Evolutionary conservation across 352 stramenopile genomes (phyloP), one percentile per base, ranked within the genome.

Genomic region (Thalassiosira tumida): DNA sequence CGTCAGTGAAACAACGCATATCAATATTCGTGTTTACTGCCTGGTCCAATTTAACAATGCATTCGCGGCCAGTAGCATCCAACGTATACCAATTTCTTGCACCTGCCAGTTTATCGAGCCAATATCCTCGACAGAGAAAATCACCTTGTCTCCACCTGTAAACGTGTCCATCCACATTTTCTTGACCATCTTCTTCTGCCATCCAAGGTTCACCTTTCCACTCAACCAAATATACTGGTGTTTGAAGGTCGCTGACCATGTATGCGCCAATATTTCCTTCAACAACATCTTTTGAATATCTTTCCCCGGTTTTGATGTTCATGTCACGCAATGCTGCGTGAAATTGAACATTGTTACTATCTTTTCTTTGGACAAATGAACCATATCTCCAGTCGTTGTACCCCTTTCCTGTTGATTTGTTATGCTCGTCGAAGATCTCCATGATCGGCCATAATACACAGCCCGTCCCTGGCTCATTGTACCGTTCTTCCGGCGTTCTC

Each of bases 31-130:
- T 29, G 38, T 73, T 24, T 40, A 73, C 26, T 40, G 38, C n/a
- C 6, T 29, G 51, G 24, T 79, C 72, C 72, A 79, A 64, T 35
- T 24, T 31, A 13, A 79, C 72, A 15, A 79, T 79, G 38, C 72
- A 79, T 21, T 54, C 15, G 2, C 31, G 14, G 37, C 10, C 35
- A 21, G 33, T 79, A 21, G 47, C 10, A 10, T 10, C 21, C n/a
- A 59, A 5, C 26, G 72, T 79, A 7, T 35, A 35, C 72, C 40
- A 79, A 24, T 40, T 64, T 35, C 72, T 50, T 4, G 72, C 72
- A 54, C 72, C 72, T 2, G 2, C 7, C 47, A 79, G 40, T 26
- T 79, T 79, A 6, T 79, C 47, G 5, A 79, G 35, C 72, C 72
- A 79, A 29, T 29, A 21, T 15, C 35, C 72, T 14, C 29, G 2